Percentiles rank a stretch among this genome's conserved stretches.
These are phyloP conservation scores for Iberis pinnata DNA, from an alignment of 345 rosid genomes.

Conservation along the genomic window DNA sequence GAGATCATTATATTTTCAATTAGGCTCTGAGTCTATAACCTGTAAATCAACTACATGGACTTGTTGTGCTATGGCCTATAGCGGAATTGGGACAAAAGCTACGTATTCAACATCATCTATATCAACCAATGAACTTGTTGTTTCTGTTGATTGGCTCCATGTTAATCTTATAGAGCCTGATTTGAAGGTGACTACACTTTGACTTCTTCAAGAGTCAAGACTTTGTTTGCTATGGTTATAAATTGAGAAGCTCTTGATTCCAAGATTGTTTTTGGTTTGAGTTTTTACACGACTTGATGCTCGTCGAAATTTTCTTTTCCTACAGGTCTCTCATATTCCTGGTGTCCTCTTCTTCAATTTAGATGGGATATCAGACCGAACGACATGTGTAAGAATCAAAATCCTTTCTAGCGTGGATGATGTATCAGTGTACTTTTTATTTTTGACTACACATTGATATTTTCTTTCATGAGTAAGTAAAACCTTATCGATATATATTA, in stretches of 20 bases:
- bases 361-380: conserved; percentile 76
- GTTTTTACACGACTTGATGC: background rate
- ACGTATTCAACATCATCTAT: conserved; percentile 41
- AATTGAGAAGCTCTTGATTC: conserved; percentile 7
- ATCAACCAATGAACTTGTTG: conserved; percentile 60
- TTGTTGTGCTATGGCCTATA: conserved; percentile 51
- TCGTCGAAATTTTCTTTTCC: background rate
- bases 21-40: conserved; percentile 22
- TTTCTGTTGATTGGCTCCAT: conserved; percentile 94
- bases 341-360: conserved; percentile 90
- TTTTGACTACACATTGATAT: no score
- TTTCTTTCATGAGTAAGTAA: no score
- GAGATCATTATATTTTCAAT: conserved; percentile 30
- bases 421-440: no score
- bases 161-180: conserved; percentile 61
- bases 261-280: background rate
- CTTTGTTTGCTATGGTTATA: background rate
- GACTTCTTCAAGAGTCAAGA: no score
- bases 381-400: conserved; percentile 44
- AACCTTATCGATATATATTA: no score
- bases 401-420: background rate
- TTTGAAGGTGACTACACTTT: conserved; percentile 48
- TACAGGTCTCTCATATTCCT: conserved; percentile 93
- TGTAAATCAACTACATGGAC: conserved; percentile 29
- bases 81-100: conserved; percentile 31